phyloP scores from a whole-genome alignment of 2,329 filamentous ascomycete genomes.

The Drechslerella stenobrocha region DNA sequence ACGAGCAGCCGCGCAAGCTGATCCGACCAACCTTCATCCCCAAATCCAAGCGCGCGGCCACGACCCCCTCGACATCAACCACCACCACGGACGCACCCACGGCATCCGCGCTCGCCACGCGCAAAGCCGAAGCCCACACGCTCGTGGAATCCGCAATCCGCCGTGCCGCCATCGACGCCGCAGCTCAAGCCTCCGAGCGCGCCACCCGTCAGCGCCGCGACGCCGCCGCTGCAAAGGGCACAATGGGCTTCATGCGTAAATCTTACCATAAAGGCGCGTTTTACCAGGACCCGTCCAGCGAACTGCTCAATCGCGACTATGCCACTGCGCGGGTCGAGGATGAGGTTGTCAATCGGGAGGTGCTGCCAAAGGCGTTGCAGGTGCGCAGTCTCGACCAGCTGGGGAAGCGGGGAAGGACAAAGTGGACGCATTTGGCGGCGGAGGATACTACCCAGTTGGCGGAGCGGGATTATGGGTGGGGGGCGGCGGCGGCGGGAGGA shows the following conservation, averaged over 20 bases:
- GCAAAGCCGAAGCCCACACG: conserved; percentile 72
- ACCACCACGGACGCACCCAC: conserved; percentile 47
- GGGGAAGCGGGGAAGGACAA: conserved; percentile 86
- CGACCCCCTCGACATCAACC: conserved; percentile 19
- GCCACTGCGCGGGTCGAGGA: conserved; percentile 84
- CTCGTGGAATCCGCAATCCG: conserved; percentile 87
- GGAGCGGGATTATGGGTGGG: conserved; percentile 50
- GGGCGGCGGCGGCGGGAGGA: conserved; percentile 57
- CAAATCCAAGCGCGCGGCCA: conserved; percentile 63
- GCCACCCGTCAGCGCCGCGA: conserved; percentile 77
- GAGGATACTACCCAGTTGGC: conserved; percentile 94
- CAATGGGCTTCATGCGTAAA: conserved; percentile 89
- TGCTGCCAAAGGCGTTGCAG: conserved; percentile 88
- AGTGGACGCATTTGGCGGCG: conserved; percentile 81
- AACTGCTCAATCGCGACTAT: conserved; percentile 74
- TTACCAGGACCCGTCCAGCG: conserved; percentile 69
- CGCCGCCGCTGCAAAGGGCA: conserved; percentile 70
- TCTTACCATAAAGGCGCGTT: conserved; percentile 98
- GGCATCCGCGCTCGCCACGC: conserved; percentile 57
- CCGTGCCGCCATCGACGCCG: too few species aligned
- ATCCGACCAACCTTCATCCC: conserved; percentile 70
- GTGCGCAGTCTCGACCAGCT: conserved; percentile 91
- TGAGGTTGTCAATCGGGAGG: conserved; percentile 77
- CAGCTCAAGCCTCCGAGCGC: conserved; percentile 72
- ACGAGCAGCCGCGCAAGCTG: conserved; percentile 64